Conservation (phyloP, 2,329 filamentous ascomycete species). For the Penicillium sp. region DNA sequence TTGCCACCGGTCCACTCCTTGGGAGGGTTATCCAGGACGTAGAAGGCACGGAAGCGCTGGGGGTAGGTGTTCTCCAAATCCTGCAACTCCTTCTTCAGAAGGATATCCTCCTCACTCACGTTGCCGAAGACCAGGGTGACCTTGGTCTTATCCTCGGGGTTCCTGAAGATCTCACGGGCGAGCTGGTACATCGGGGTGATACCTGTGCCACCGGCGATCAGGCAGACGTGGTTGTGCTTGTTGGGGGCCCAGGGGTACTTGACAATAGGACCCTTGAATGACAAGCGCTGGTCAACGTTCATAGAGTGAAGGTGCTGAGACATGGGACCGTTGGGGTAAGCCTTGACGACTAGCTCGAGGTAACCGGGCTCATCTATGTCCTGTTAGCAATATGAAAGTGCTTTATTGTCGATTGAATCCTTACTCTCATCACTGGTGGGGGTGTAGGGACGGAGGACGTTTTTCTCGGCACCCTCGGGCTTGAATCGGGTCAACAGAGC, state of each 20-base stretch:
- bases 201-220: constrained; percentile 87
- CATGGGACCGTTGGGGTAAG: constrained; percentile 88
- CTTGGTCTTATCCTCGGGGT: constrained; percentile 95
- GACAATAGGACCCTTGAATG: constrained; percentile 91
- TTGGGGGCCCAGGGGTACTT: constrained; percentile 89
- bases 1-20: constrained; percentile 71
- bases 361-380: constrained; percentile 66
- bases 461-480: constrained; percentile 75
- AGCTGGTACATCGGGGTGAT: constrained; percentile 99
- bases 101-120: constrained; percentile 81
- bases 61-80: constrained; percentile 93
- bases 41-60: constrained; percentile 91
- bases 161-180: constrained; percentile 84
- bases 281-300: constrained; percentile 73
- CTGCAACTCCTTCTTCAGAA: constrained; percentile 79
- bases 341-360: constrained; percentile 87
- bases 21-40: constrained; percentile 80
- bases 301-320: constrained; percentile 82
- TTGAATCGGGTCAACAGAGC: constrained; percentile 91
- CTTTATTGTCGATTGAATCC: neutral
- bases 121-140: constrained; percentile 95
- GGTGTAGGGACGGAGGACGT: constrained; percentile 87
- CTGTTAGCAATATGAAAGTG: neutral
- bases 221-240: constrained; percentile 75
- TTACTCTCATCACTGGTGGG: constrained; percentile 79